Percentiles rank a stretch among this genome's conserved stretches.
These are phyloP conservation scores for Paxillus rubicundulus DNA, from an alignment of 768 basidiomycete genomes.

Conservation along the genomic window DNA sequence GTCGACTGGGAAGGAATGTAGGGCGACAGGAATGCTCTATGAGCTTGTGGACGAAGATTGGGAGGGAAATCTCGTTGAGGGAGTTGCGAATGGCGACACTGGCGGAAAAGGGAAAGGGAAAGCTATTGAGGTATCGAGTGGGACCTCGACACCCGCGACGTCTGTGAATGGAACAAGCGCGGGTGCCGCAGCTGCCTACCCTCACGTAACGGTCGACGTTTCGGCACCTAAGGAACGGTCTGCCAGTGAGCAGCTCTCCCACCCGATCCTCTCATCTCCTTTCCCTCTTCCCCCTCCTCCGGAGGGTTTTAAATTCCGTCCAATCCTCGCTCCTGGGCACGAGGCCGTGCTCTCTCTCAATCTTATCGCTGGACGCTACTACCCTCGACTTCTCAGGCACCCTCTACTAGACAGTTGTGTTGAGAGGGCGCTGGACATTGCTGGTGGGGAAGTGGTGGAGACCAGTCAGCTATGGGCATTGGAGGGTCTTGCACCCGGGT, in stretches of 20 bases:
- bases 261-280: constrained; percentile 30
- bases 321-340: constrained; percentile 56
- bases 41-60: constrained; percentile 78
- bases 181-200: constrained; percentile 14
- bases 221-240: constrained; percentile 16
- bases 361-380: constrained; percentile 77
- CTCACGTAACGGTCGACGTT: constrained; percentile 3
- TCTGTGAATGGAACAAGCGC: constrained; percentile 8
- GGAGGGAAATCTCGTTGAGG: constrained; percentile 40
- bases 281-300: constrained; percentile 63
- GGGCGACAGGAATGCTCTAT: constrained; percentile 71
- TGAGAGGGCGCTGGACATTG: constrained; percentile 36
- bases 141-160: constrained; percentile 2
- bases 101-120: constrained; percentile 33
- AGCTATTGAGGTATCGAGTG: constrained; percentile 20
- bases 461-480: constrained; percentile 63
- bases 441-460: constrained; percentile 38
- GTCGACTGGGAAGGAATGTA: constrained; percentile 49
- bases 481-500: constrained; percentile 67
- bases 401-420: constrained; percentile 51
- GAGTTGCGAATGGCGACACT: constrained; percentile 1
- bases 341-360: constrained; percentile 69
- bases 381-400: constrained; percentile 66
- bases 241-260: constrained; percentile 35
- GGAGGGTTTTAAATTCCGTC: constrained; percentile 64